Evolutionary conservation across 768 basidiomycete genomes (phyloP), one percentile per base, ranked within the genome.

Genomic region (Crucibulum laeve): DNA sequence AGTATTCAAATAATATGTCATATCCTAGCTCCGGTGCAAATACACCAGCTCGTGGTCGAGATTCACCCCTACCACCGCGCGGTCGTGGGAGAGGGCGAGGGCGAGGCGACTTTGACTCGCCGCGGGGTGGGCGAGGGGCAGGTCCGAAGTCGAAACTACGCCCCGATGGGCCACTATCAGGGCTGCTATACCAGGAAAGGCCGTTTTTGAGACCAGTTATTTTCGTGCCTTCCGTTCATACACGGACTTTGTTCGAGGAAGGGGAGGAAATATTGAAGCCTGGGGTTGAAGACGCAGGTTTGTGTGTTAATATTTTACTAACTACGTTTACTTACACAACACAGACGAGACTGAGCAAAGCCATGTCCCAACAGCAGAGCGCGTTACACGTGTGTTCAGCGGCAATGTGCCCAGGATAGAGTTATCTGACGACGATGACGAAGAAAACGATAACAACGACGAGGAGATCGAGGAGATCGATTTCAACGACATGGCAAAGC

Each of bases 281-380:
- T 1, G 56, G 70, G 1, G 66, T 69, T 2, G 77, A 84, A 47
- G 67, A 76, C 25, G 61, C 69, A 21, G 73, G 84, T 79, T 38
- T 41, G 77, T 69, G 17, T 42, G 38, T 26, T 24, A 25, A 28
- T 33, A 42, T 5, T 41, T 11, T 25, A 40, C 19, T 6, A 15
- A 40, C n/a, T 21, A 14, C 18, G 19, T 28, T 5, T 53, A 18
- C 41, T 55, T 6, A 44, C 30, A 30, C 30, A 22, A 36, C 39
- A 10, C 55, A 76, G 79, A 65, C 17, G 74, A 76, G 30, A 64
- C 70, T 22, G 72, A 79, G 40, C 52, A 70, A 33, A 77, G 72
- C 36, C 75, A 80, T 60, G 68, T 77, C 4, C 87, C 88, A 4
- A 90, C 87, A 3, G 85, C 86, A 0, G 76, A 83, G n/a, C 71